Conservation (phyloP, 179 eudicot genomes). For the Beta corolliflora region DNA sequence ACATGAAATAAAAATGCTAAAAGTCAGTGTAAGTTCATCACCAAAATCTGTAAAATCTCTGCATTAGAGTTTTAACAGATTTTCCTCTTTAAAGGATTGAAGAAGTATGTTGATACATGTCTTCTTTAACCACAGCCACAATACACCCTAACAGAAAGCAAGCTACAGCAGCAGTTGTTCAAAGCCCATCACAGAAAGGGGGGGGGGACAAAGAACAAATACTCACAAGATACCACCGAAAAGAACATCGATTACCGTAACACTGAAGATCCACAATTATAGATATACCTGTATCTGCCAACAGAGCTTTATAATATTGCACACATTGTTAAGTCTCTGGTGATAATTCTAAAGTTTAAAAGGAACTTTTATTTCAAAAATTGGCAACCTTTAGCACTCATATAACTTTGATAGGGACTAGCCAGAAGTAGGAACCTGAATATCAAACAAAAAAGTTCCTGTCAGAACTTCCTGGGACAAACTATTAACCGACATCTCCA, state of each 20-base stretch:
- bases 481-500: neutral
- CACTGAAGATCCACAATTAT: neutral
- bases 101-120: neutral
- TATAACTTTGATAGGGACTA: neutral
- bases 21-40: neutral
- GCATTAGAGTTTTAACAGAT: neutral
- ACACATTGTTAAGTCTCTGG: neutral
- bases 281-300: neutral
- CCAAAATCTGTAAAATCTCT: neutral
- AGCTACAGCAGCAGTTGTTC: neutral
- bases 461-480: neutral
- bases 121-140: neutral
- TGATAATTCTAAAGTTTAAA: neutral
- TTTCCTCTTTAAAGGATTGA: neutral
- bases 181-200: neutral
- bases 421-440: neutral
- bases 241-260: neutral
- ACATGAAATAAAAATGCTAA: neutral
- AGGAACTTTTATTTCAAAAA: neutral
- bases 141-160: neutral
- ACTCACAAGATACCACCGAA: neutral
- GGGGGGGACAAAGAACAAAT: too few species aligned
- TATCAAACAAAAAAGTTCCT: neutral
- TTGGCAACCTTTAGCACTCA: neutral
- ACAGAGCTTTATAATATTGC: neutral